Conservation (phyloP, 306 rosid genomes). For the Citrullus colocynthis region DNA sequence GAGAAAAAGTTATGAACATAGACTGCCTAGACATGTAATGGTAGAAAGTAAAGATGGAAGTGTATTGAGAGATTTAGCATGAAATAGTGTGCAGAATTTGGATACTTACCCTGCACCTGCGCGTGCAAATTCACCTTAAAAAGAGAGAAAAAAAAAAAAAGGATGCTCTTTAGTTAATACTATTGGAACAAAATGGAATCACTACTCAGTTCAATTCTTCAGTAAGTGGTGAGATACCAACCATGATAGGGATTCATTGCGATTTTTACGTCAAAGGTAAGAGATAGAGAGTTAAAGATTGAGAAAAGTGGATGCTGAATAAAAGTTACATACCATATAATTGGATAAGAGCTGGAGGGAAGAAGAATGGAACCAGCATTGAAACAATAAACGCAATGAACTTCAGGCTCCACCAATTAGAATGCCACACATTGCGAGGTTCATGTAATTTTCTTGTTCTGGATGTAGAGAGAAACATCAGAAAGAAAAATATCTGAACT, state of each 20-base stretch:
- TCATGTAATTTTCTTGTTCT: conserved; percentile 50
- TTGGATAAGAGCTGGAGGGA: conserved; percentile 41
- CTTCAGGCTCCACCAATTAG: conserved; percentile 68
- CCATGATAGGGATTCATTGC: not conserved
- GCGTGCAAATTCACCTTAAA: conserved; percentile 80
- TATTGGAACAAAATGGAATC: not conserved
- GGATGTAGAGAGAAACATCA: conserved; percentile 60
- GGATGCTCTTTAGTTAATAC: not conserved
- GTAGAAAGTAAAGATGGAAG: not conserved
- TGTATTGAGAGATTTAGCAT: no score
- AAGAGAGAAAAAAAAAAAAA: not conserved
- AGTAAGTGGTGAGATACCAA: not conserved
- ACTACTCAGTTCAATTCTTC: not conserved
- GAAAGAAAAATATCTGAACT: conserved; percentile 60
- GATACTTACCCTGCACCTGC: conserved; percentile 70
- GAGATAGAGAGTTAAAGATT: not conserved
- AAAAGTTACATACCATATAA: conserved; percentile 44
- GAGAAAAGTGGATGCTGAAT: not conserved
- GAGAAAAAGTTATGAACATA: not conserved
- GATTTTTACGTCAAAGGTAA: not conserved
- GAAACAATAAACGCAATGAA: conserved; percentile 37
- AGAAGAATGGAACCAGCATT: conserved; percentile 40
- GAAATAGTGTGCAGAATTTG: no score
- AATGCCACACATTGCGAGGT: conserved; percentile 61
- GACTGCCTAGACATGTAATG: not conserved